These are phyloP conservation scores for Acanthamoeba sp. DNA, from an alignment of 208 protist species.

Conservation along the genomic window DNA sequence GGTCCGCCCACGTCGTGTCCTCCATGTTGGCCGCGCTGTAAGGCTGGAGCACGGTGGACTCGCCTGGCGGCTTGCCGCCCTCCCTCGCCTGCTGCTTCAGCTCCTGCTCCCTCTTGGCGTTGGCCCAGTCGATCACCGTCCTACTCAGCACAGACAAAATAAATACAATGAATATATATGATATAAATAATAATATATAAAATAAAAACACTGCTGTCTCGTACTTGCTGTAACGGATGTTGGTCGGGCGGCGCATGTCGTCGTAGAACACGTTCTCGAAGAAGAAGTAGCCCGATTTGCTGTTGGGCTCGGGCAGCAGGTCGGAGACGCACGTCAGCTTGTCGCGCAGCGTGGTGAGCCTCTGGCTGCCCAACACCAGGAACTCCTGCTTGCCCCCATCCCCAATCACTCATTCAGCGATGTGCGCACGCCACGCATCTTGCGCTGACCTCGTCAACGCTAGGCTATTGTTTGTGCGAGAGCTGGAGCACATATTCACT, in stretches of 20 bases:
- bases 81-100: neutral
- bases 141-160: neutral
- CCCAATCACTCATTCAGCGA: no score
- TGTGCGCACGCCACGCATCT: no score
- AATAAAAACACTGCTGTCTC: no score
- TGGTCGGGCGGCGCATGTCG: conserved; percentile 77
- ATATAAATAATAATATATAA: no score
- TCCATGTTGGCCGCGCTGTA: conserved; percentile 80
- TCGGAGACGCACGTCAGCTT: conserved; percentile 82
- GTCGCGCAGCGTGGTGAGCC: conserved; percentile 83
- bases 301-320: conserved; percentile 14
- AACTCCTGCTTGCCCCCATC: conserved; percentile 21
- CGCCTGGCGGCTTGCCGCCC: neutral
- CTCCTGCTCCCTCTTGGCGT: neutral
- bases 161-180: no score
- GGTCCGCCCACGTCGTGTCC: conserved; percentile 78
- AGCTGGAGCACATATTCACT: no score
- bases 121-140: conserved; percentile 1
- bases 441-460: no score
- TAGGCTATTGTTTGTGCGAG: no score
- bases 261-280: conserved; percentile 88
- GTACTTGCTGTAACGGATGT: conserved; percentile 81
- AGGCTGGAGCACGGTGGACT: neutral
- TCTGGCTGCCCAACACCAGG: conserved; percentile 82
- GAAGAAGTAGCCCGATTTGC: conserved; percentile 82